A percentile compares a stretch with the other conserved stretches of the same genome.
Evolutionary conservation across 148 eudicot species (phyloP).

Genomic region (Diospyros lotus): DNA sequence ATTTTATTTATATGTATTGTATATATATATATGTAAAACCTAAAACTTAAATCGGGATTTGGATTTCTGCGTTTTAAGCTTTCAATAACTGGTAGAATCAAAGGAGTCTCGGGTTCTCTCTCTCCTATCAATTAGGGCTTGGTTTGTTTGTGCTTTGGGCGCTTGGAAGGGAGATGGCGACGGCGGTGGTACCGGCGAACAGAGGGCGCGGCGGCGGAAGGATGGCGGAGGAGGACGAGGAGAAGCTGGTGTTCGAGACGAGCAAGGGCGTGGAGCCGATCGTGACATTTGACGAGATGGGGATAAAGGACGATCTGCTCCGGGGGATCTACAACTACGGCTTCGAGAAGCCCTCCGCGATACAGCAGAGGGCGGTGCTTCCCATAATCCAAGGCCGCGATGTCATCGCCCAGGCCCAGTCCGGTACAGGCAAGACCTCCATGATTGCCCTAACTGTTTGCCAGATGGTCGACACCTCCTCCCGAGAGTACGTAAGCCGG

Average conservation of each 20-base stretch:
- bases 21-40: no score
- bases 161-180: constrained; percentile 18
- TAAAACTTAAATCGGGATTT: no score
- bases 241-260: constrained; percentile 70
- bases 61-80: no score
- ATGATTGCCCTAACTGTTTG: constrained; percentile 93
- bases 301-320: constrained; percentile 66
- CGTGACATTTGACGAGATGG: constrained; percentile 74
- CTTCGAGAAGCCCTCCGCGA: constrained; percentile 89
- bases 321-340: constrained; percentile 77
- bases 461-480: constrained; percentile 70
- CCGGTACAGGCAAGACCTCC: constrained; percentile 91
- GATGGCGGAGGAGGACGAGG: constrained; percentile 41
- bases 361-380: constrained; percentile 82
- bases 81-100: no score
- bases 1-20: no score
- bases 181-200: constrained; percentile 48
- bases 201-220: constrained; percentile 21
- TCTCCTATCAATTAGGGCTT: no score
- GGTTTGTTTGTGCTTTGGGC: no score
- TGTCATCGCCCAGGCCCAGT: constrained; percentile 95
- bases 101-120: no score
- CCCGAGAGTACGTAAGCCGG: constrained; percentile 58
- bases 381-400: constrained; percentile 86
- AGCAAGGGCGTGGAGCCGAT: constrained; percentile 68